Conservation (phyloP, 108 stramenopile species). For the Pseudonitzschia multistriata region DNA sequence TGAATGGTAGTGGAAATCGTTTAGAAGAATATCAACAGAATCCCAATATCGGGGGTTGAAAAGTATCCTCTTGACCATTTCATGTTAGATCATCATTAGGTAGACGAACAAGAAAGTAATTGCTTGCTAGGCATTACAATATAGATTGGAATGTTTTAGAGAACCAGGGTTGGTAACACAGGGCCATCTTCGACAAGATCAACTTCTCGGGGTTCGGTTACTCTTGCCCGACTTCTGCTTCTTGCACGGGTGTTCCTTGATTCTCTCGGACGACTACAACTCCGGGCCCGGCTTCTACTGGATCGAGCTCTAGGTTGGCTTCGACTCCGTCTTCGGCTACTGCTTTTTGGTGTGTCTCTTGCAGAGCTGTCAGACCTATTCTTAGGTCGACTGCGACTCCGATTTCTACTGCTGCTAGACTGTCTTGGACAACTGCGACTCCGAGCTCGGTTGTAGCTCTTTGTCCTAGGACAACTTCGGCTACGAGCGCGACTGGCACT, state of each 20-base stretch:
- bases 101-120: no score
- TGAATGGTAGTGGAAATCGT: no score
- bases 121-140: no score
- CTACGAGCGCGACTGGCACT: not conserved
- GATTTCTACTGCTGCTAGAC: not conserved
- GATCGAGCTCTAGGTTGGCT: no score
- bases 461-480: not conserved
- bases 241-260: no score
- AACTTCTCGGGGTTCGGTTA: not conserved
- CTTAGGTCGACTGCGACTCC: constrained; percentile 8
- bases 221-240: not conserved
- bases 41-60: no score
- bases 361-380: not conserved
- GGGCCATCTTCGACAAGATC: not conserved
- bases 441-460: not conserved
- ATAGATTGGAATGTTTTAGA: not conserved
- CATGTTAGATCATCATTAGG: no score
- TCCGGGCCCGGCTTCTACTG: no score
- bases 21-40: no score
- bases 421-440: constrained; percentile 3
- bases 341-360: not conserved
- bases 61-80: no score
- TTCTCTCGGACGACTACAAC: constrained; percentile 5
- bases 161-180: not conserved
- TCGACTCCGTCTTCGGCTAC: not conserved